A percentile compares a stretch with the other conserved stretches of the same genome.
Evolutionary conservation across 1,284 basidiomycete genomes (phyloP).

Genomic region (Quambalaria eucalypti): DNA sequence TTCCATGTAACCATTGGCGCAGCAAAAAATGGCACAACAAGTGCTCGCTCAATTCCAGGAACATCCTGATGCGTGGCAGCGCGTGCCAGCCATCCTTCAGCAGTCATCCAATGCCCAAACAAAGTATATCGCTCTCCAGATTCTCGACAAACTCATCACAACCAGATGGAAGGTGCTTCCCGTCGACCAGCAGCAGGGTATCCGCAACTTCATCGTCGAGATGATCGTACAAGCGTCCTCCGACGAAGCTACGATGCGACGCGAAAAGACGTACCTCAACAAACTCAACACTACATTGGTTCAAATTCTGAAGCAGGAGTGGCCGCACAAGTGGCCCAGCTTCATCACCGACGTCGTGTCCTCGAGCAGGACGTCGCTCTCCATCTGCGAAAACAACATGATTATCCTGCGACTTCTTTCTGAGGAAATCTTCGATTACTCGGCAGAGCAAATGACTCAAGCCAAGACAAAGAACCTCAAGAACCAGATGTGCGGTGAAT

Average conservation of each 20-base stretch:
- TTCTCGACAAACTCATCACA: slow-evolving; percentile 61
- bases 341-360: slow-evolving; percentile 97
- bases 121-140: slow-evolving; percentile 54
- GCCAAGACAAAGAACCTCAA: slow-evolving; percentile 95
- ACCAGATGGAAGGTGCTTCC: slow-evolving; percentile 95
- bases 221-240: slow-evolving; percentile 85
- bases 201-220: slow-evolving; percentile 92
- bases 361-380: slow-evolving; percentile 89
- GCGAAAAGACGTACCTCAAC: slow-evolving; percentile 91
- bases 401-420: slow-evolving; percentile 93
- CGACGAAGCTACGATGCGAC: slow-evolving; percentile 65
- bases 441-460: slow-evolving; percentile 97
- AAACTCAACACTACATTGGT: slow-evolving; percentile 95
- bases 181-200: slow-evolving; percentile 64
- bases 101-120: slow-evolving; percentile 75
- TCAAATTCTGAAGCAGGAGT: slow-evolving; percentile 98
- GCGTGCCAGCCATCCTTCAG: slow-evolving; percentile 89
- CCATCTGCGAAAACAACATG: slow-evolving; percentile 99
- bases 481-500: slow-evolving; percentile 54
- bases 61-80: slow-evolving; percentile 93
- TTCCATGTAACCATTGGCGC: too few species aligned
- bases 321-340: slow-evolving; percentile 98
- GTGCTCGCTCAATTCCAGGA: slow-evolving; percentile 72
- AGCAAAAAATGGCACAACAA: slow-evolving; percentile 41
- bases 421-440: slow-evolving; percentile 98